Percentiles rank a stretch among this genome's conserved stretches.
These are phyloP conservation scores for Fusarium napiforme DNA, from an alignment of 2,329 filamentous ascomycete genomes.

Conservation along the genomic window DNA sequence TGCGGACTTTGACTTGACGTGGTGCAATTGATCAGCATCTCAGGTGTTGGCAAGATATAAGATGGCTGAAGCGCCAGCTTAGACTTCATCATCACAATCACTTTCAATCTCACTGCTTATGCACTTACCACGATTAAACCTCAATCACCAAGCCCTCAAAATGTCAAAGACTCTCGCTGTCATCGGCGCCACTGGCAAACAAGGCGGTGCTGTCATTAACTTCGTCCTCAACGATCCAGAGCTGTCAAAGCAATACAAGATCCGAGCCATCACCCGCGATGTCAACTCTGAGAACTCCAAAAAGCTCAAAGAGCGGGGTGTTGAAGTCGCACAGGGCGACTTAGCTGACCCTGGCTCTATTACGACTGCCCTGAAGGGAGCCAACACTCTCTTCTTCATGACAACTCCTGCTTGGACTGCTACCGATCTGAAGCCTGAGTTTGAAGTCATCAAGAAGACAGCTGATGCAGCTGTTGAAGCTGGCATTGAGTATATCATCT, in stretches of 20 bases:
- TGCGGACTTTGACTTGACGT: background rate
- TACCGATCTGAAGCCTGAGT: constrained; percentile 47
- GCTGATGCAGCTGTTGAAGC: constrained; percentile 53
- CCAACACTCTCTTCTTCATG: constrained; percentile 61
- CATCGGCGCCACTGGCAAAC: constrained; percentile 64
- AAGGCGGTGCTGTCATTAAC: constrained; percentile 60
- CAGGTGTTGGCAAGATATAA: background rate
- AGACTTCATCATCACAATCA: background rate
- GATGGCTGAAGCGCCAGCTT: background rate
- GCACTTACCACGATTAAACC: background rate
- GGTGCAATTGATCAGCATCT: background rate
- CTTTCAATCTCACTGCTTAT: background rate
- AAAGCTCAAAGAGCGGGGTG: constrained; percentile 41
- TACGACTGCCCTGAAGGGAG: constrained; percentile 53
- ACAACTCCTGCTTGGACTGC: constrained; percentile 56
- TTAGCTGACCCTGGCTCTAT: constrained; percentile 53
- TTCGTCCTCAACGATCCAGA: constrained; percentile 56
- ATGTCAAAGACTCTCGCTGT: constrained; percentile 55
- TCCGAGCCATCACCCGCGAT: constrained; percentile 64
- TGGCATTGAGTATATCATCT: constrained; percentile 54
- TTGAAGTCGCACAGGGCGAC: constrained; percentile 55
- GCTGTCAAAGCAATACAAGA: constrained; percentile 58
- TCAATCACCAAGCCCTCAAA: background rate
- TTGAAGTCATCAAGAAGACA: constrained; percentile 53
- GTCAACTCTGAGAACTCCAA: constrained; percentile 47